Conservation (phyloP, 83 land plant species). For the Thuja plicata region DNA sequence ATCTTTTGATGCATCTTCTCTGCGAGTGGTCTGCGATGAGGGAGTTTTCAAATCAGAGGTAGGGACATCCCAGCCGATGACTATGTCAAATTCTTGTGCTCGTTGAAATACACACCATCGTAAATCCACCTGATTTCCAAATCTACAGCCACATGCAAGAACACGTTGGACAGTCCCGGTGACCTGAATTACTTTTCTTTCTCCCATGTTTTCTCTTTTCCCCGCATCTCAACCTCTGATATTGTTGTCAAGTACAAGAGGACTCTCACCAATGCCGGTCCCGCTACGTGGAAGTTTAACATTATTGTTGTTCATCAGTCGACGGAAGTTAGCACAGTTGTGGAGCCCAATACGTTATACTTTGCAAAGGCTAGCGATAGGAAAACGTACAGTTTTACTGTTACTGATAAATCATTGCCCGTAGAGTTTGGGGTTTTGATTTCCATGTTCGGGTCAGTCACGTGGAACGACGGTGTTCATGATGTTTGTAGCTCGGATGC, state of each 20-base stretch:
- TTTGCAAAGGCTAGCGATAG: conserved; percentile 45
- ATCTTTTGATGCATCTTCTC: no score
- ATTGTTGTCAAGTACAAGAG: conserved; percentile 37
- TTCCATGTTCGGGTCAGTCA: conserved; percentile 44
- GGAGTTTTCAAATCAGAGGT: no score
- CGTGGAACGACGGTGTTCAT: conserved; percentile 69
- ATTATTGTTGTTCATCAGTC: conserved; percentile 21
- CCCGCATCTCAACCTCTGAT: conserved; percentile 30
- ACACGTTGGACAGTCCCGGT: conserved; percentile 34
- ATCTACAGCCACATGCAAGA: conserved; percentile 18
- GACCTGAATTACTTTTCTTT: conserved; percentile 66
- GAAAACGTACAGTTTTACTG: conserved; percentile 53
- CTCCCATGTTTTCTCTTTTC: conserved; percentile 41
- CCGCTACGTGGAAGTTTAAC: conserved; percentile 43
- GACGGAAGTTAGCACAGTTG: conserved; percentile 29
- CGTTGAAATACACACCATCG: conserved; percentile 32
- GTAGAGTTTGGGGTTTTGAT: not conserved
- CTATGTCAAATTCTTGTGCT: conserved; percentile 55
- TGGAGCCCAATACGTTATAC: conserved; percentile 40
- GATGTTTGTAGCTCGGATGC: conserved; percentile 69
- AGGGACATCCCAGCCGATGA: conserved; percentile 31
- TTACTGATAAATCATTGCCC: conserved; percentile 27
- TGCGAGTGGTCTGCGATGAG: no score
- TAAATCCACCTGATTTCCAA: conserved; percentile 35
- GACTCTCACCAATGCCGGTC: conserved; percentile 78